These are phyloP conservation scores for Monilinia fructicola DNA, from an alignment of 2,329 filamentous ascomycete genomes.

Conservation along the genomic window DNA sequence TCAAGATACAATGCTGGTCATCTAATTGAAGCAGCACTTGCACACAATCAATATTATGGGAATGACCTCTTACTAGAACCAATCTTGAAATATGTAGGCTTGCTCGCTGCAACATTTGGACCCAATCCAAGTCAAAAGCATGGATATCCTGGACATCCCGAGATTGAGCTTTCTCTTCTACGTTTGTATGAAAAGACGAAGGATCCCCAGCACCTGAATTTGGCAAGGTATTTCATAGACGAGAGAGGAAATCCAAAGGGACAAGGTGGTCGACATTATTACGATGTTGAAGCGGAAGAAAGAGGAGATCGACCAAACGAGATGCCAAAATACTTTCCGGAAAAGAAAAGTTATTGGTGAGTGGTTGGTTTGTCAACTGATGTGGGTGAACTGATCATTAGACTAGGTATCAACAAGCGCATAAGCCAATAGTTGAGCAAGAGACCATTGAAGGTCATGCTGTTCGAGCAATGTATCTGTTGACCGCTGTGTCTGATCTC, in stretches of 20 bases:
- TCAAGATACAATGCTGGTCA: conserved; percentile 59
- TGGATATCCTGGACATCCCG: conserved; percentile 61
- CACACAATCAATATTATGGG: conserved; percentile 53
- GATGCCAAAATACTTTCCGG: conserved; percentile 50
- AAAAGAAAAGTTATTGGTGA: conserved; percentile 43
- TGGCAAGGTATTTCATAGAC: conserved; percentile 55
- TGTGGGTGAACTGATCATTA: conserved; percentile 31
- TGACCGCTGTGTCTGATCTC: conserved; percentile 58
- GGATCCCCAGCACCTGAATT: conserved; percentile 44
- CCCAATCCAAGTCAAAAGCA: conserved; percentile 50
- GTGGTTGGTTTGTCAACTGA: not conserved
- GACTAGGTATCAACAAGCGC: conserved; percentile 57
- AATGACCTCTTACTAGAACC: conserved; percentile 53
- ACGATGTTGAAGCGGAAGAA: conserved; percentile 52
- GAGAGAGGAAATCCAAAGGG: conserved; percentile 56
- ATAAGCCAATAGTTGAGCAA: conserved; percentile 55
- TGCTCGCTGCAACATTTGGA: conserved; percentile 54
- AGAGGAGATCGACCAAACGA: conserved; percentile 52
- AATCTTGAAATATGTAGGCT: conserved; percentile 54
- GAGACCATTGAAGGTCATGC: conserved; percentile 57
- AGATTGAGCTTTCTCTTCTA: conserved; percentile 52
- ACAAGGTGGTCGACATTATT: conserved; percentile 52
- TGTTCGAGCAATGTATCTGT: conserved; percentile 60
- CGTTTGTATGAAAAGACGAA: conserved; percentile 46
- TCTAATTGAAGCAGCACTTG: conserved; percentile 59